Conservation (phyloP, 495 filamentous ascomycete genomes). For the Aspergillus ostianus region DNA sequence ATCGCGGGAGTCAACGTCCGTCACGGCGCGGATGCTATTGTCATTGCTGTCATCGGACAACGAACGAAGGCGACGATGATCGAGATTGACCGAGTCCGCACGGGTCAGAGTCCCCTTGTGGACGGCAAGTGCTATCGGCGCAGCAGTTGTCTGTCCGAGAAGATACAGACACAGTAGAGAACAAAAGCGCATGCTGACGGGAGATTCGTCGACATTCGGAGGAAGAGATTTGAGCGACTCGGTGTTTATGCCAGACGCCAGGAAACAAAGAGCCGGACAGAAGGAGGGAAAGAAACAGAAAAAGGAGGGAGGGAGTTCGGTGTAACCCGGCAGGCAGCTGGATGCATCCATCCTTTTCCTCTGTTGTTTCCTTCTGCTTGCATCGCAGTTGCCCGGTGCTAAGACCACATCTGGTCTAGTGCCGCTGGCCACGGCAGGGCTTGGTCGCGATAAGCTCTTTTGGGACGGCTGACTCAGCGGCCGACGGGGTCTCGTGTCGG, state of each 20-base stretch:
- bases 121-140: background rate
- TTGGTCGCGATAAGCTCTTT: no score
- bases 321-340: no score
- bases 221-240: background rate
- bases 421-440: no score
- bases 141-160: background rate
- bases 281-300: background rate
- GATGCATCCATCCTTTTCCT: no score
- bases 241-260: background rate
- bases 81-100: background rate
- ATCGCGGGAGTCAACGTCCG: background rate
- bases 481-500: no score
- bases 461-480: no score
- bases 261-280: background rate
- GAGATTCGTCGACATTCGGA: background rate
- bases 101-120: background rate
- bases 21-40: background rate
- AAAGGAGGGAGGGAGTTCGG: no score
- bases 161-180: background rate
- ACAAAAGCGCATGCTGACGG: background rate
- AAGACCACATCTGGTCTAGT: no score
- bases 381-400: no score
- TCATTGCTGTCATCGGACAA: background rate
- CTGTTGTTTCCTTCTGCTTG: no score
- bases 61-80: background rate